Evolutionary conservation across 768 basidiomycete species (phyloP), one percentile per base, ranked within the genome.

Genomic region (Galerina marginata): DNA sequence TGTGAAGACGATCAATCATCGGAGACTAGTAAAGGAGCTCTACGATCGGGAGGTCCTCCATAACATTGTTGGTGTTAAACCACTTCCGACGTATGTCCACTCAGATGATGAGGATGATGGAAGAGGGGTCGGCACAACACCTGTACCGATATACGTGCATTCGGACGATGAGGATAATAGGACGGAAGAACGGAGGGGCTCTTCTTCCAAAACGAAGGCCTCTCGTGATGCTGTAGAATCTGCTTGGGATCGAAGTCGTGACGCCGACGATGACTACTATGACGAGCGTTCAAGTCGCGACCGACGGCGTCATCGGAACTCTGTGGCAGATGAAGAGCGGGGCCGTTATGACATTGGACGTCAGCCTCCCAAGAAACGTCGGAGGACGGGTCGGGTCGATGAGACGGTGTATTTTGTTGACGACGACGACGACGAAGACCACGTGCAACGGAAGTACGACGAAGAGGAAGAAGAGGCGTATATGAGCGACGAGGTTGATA

Each of bases 1-100:
- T 7, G 25, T 39, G 15, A 66, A 93, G 91, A 91, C 88, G 1
- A 83, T 92, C 54, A 90, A 89, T 58, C 90, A 91, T 65, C 85
- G 93, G 29, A 79, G 77, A 49, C 77, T 91, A 2, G 83, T 92
- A 2, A 81, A 85, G 67, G 89, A 92, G 60, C 77, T 93, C 12
- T 90, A 91, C 68, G 77, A 89, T 63, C 79, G 79, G 54, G 72
- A 81, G 54, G 71, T 76, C 1, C 70, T 94, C 54, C 92, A 94
- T 61, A 75, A 79, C 23, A 74, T 87, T 53, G 74, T 91, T 11
- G 85, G 83, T 4, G 73, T 87, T 20, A 66, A 71, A 52, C 74
- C 74, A 9, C 54, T 57, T 3, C 47, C 56, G 40, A 43, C 48
- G 11, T 29, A 33, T 7, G 47, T 54, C 26, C 3, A 48, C 16